phyloP scores from a whole-genome alignment of 2,329 filamentous ascomycete genomes.

The Fusarium succisae region DNA sequence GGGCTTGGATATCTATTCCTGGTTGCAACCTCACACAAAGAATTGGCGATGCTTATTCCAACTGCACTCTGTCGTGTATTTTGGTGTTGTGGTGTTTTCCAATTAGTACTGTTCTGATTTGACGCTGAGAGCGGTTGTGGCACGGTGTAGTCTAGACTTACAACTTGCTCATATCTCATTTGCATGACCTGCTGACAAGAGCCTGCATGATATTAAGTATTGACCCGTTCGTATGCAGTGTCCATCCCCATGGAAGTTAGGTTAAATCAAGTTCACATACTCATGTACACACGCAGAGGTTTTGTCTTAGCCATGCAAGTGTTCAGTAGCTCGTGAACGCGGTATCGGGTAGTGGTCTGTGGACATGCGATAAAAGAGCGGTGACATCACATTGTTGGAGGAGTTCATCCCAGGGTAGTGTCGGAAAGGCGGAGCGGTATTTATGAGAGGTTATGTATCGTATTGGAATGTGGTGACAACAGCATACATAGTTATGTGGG shows the following conservation, averaged over 20 bases:
- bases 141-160: conserved; percentile 12
- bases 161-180: conserved; percentile 8
- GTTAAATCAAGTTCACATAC: background rate
- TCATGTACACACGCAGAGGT: background rate
- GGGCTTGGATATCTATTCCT: conserved; percentile 11
- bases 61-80: background rate
- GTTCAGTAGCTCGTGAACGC: background rate
- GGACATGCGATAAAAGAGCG: conserved; percentile 2
- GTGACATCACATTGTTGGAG: conserved; percentile 5
- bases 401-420: background rate
- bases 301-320: conserved; percentile 2
- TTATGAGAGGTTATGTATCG: background rate
- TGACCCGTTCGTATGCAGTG: background rate
- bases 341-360: background rate
- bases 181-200: background rate
- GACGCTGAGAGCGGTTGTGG: background rate
- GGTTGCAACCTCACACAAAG: conserved; percentile 13
- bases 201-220: background rate
- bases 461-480: background rate
- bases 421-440: background rate
- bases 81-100: background rate
- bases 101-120: background rate
- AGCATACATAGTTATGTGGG: background rate
- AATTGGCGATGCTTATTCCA: background rate
- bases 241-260: background rate